Percentiles rank a stretch among this genome's conserved stretches.
phyloP scores from a whole-genome alignment of 495 filamentous ascomycete species.

The Aspergillus nanangensis region DNA sequence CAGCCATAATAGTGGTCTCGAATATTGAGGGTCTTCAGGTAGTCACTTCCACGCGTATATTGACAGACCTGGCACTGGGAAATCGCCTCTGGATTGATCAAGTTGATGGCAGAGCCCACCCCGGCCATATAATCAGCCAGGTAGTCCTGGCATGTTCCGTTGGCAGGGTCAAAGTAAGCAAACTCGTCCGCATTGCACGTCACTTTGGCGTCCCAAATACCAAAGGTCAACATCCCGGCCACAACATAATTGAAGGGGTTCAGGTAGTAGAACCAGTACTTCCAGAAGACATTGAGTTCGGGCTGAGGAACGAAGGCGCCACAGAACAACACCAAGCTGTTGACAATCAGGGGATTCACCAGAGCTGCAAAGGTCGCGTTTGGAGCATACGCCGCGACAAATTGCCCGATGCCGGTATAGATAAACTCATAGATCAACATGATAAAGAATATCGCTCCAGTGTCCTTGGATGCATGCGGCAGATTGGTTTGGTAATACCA shows the following conservation, averaged over 20 bases:
- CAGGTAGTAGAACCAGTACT: slow-evolving; percentile 69
- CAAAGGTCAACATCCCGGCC: slow-evolving; percentile 44
- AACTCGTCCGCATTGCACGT: not conserved
- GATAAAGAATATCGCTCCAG: not conserved
- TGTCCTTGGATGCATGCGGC: not conserved
- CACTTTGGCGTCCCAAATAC: not conserved
- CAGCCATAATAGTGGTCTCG: not conserved
- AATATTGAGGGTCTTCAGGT: not conserved
- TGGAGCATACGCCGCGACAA: not conserved
- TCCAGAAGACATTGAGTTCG: slow-evolving; percentile 49
- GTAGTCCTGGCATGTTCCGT: not conserved
- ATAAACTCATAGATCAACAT: not conserved
- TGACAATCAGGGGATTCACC: not conserved
- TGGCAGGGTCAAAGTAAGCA: not conserved
- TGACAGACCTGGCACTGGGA: not conserved
- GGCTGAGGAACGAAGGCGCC: slow-evolving; percentile 27
- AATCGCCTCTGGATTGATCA: not conserved
- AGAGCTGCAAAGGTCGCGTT: not conserved
- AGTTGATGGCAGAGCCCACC: not conserved
- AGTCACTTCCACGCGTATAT: slow-evolving; percentile 2
- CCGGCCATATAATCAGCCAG: not conserved
- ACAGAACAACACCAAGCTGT: not conserved
- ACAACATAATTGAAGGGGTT: slow-evolving; percentile 64
- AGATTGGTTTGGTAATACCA: not conserved
- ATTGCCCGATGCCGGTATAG: not conserved